Base-by-base conservation (phyloP, 495 filamentous ascomycete species). In the Podospora conica region DNA sequence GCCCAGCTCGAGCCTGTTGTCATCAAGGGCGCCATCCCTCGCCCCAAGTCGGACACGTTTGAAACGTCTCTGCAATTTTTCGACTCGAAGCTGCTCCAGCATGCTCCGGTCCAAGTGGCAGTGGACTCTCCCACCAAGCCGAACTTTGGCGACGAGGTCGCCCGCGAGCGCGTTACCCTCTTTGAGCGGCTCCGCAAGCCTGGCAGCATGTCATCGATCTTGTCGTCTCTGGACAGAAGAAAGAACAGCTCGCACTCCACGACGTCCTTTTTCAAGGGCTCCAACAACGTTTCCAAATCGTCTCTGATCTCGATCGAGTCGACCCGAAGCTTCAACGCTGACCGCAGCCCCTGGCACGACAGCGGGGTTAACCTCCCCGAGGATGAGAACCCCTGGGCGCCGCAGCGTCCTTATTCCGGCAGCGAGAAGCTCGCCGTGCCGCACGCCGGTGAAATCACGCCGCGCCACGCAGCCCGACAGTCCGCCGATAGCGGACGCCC, bases 1-100 rank as follows among this genome's bases (percentile, higher is more conserved):
- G 88, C 91, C 54, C 90, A 91, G n/a, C 85, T 97, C 33, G 91
- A 96, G 68, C 88, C 89, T 3, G 91, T 85, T 55, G 87, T 91
- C 23, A 87, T 99, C 69, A 96, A 95, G 76, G 95, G 96, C 60
- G 88, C 92, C 15, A 94, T 98, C 67, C 92, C 94, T 0, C 89
- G 94, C 56, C 96, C 95, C 60, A 97, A 98, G 81, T 97, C 95
- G 5, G 95, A 99, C 77, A 96, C 95, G 1, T 99, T 98, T 73
- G 95, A 98, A 72, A 96, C 98, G 66, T 93, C 92, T 53, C 84
- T 97, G 29, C 93, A 91, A 25, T 97, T 91, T 82, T 99, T 99
- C 76, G 90, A 97, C 76, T 95, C 93, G 0, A 97, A 97, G 79
- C 80, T 99, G 31, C 83, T 99, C 33, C 96, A 98, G 76, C 90